Percentiles rank a stretch among this genome's conserved stretches.
These are phyloP conservation scores for Fusarium tuaranense DNA, from an alignment of 2,329 filamentous ascomycete species.

Conservation along the genomic window DNA sequence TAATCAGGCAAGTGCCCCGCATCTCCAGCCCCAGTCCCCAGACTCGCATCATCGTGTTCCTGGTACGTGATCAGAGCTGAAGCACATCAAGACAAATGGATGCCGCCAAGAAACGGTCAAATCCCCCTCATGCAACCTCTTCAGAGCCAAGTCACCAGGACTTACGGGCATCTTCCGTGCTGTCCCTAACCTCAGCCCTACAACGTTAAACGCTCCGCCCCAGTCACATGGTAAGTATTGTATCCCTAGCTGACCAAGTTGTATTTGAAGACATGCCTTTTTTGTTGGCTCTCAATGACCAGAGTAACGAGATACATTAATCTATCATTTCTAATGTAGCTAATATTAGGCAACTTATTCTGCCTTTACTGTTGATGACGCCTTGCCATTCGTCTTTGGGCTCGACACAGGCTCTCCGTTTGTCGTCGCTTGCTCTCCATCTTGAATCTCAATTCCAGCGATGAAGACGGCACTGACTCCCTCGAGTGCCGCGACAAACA, in stretches of 20 bases:
- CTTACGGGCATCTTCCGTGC: conserved; percentile 44
- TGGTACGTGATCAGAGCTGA: conserved; percentile 25
- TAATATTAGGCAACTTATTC: conserved; percentile 7
- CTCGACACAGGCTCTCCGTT: conserved; percentile 6
- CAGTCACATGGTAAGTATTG: conserved; percentile 14
- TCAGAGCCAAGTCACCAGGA: conserved; percentile 21
- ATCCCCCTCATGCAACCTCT: conserved; percentile 20
- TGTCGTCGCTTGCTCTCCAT: conserved; percentile 7
- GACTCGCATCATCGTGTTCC: conserved; percentile 8
- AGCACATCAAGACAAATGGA: conserved; percentile 17
- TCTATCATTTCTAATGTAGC: background rate
- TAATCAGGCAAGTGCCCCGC: conserved; percentile 15
- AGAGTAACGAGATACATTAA: background rate
- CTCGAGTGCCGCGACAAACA: conserved; percentile 91
- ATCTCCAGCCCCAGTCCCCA: conserved; percentile 28
- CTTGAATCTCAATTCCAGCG: conserved; percentile 77
- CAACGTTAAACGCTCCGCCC: conserved; percentile 7
- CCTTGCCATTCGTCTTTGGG: conserved; percentile 31
- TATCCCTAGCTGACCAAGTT: background rate
- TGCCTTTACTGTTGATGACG: conserved; percentile 1
- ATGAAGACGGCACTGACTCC: conserved; percentile 87
- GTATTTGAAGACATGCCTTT: background rate
- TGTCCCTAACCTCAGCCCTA: conserved; percentile 38
- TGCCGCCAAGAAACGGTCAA: conserved; percentile 29
- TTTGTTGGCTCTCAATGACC: background rate